Evolutionary conservation across 768 basidiomycete species (phyloP), one percentile per base, ranked within the genome.

Genomic region (Lactarius indigo): DNA sequence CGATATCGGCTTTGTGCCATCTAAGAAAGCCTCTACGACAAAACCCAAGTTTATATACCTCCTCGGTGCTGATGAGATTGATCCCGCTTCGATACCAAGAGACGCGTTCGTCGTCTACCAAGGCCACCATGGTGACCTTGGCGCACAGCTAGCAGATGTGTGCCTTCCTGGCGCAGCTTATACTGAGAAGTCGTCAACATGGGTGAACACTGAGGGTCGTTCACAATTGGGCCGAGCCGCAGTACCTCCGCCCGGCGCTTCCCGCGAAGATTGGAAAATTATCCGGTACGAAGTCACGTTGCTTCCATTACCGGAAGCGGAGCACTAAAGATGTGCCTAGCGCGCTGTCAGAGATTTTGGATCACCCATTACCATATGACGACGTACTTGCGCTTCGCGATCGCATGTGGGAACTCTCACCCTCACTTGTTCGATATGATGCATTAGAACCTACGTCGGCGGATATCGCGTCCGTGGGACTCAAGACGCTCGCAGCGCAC

Each of bases 81-180:
- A 95, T 75, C 90, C 94, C 47, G 84, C 86, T 59, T 86, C 90
- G 3, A 96, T 99, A 66, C 96, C 97, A 35, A 80, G 85, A 64
- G 86, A 94, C 72, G 94, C 96, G 3, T 98, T 98, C 73, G 96
- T 98, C 56, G 96, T 99, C 17, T 99, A 99, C 77, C 97, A 98
- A 74, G 97, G 97, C 41, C 96, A 98, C 76, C 97, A 99, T 74
- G 97, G 97, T 72, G 97, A 99, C 76, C 81, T 93, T 63, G 96
- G 97, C 41, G 97, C 97, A 3, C 92, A 94, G 73, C 87, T 95
- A 28, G 97, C 97, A n/a, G 97, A 99, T 74, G 94, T 98, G 65
- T 93, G 92, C 76, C 80, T 98, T 20, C 97, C 97, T 18, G 93
- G 85, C 9, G 85, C 90, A 18, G 97, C 97, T 3, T 98, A 97